These are phyloP conservation scores for Trichophyton equinum DNA, from an alignment of 2,329 filamentous ascomycete genomes.

Conservation along the genomic window DNA sequence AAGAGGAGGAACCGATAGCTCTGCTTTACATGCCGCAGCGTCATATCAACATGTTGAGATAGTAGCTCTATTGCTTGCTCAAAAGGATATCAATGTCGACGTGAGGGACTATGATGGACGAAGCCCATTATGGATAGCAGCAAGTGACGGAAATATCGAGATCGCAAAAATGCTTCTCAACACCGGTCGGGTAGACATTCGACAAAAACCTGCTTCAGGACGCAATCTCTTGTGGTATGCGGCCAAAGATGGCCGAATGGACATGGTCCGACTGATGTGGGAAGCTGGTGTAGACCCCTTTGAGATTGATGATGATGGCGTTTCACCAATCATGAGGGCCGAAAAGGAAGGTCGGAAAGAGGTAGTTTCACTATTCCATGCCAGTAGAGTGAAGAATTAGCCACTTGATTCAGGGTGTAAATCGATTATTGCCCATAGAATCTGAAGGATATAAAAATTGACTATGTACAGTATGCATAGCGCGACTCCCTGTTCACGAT, in stretches of 20 bases:
- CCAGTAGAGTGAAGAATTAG: background rate
- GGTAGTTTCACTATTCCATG: background rate
- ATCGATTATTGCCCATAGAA: no score
- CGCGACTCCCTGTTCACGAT: no score
- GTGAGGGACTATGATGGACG: background rate
- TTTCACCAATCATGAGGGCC: background rate
- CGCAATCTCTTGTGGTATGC: background rate
- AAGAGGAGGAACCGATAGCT: background rate
- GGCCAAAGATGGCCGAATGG: background rate
- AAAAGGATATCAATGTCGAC: background rate
- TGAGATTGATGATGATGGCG: background rate
- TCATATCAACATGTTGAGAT: background rate
- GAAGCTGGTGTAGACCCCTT: background rate
- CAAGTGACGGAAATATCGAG: background rate
- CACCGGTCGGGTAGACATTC: background rate
- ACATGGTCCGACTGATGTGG: background rate
- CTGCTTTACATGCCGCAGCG: background rate
- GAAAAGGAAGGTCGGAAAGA: background rate
- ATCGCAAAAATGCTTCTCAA: background rate
- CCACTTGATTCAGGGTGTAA: no score
- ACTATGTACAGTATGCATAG: no score
- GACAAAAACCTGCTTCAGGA: background rate
- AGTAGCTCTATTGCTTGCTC: background rate
- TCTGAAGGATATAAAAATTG: no score
- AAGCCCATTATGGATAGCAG: slow-evolving; percentile 4